Base-by-base conservation (phyloP, 1,284 basidiomycete genomes). In the Farysia itapuensis region DNA sequence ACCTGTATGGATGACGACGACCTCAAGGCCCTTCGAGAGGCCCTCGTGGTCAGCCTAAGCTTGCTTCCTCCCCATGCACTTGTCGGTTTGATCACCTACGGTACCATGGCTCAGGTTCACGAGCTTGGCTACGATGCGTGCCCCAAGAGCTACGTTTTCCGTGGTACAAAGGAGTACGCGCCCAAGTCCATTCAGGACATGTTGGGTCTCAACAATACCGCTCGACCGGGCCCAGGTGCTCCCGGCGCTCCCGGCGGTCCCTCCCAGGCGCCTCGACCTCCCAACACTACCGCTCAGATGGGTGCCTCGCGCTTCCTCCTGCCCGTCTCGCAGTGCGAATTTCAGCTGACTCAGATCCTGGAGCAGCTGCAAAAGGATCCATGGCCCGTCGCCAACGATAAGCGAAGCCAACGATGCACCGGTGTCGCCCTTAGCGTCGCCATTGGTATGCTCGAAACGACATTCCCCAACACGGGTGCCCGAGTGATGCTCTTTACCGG, bases 21-120 rank as follows among this genome's bases (percentile, higher is more conserved):
- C 78, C 82, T 98, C 66, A 94, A 94, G 80, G 91, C 94, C 12
- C 82, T 98, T 30, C 85, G 89, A 31, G 92, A 96, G 79, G 89
- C 89, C 14, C 81, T 98, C 50, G 88, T 96, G 40, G 87, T 96
- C 78, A 92, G 89, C 79, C 81, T 98, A 78, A 90, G 89, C 73
- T 79, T 97, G 64, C 84, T 98, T 28, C 94, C 94, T 14, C 90
- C 90, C 14, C 90, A 88, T 73, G 91, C 94, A 8, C 84, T 97
- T 24, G 92, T 98, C 49, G 94, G 94, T 38, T 81, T 98, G 43
- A 89, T 98, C 78, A 97, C 94, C 2, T 97, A 82, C 74, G 94
- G 94, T 26, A 97, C 94, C 28, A 97, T 97, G 92, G 84, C 94
- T 6, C 93, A 96, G 87, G 92, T 99, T 1, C 94, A 99, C 78